These are phyloP conservation scores for Coemansia sp. DNA, from an alignment of 192 early-diverging fungal genomes.

Conservation along the genomic window DNA sequence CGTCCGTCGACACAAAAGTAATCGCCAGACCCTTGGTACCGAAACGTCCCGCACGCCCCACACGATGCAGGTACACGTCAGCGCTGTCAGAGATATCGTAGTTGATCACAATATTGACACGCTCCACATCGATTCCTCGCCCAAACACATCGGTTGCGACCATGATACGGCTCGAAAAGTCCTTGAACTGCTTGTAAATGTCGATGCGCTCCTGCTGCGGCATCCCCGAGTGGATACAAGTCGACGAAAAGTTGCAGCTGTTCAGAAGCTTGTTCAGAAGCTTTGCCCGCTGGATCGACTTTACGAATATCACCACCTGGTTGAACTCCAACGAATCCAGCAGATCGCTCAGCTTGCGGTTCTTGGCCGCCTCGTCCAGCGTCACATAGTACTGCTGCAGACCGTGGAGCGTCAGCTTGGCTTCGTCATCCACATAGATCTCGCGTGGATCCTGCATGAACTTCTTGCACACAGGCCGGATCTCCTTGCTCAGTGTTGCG, in stretches of 20 bases:
- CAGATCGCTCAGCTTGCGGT: conserved; percentile 89
- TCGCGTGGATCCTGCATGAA: conserved; percentile 98
- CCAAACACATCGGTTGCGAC: conserved; percentile 98
- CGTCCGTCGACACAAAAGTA: conserved; percentile 85
- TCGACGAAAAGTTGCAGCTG: conserved; percentile 92
- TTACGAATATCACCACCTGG: conserved; percentile 97
- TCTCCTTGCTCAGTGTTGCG: conserved; percentile 92
- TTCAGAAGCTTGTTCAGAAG: conserved; percentile 83
- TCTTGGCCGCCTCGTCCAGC: conserved; percentile 84
- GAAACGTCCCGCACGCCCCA: conserved; percentile 98
- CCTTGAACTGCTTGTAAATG: conserved; percentile 94
- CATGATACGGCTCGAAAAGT: conserved; percentile 91
- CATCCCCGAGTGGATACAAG: conserved; percentile 90
- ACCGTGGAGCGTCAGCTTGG: conserved; percentile 97
- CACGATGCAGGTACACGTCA: conserved; percentile 92
- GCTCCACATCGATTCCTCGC: conserved; percentile 97
- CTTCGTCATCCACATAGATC: conserved; percentile 97
- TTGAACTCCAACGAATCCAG: conserved; percentile 96
- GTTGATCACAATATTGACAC: conserved; percentile 99
- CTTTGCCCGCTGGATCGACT: conserved; percentile 83
- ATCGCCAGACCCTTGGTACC: conserved; percentile 98
- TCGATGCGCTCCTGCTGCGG: conserved; percentile 89
- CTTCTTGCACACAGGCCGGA: conserved; percentile 91
- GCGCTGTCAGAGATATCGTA: conserved; percentile 93
- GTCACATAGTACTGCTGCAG: conserved; percentile 94